phyloP scores from a whole-genome alignment of 768 basidiomycete species.

The Tremella fuciformis region DNA sequence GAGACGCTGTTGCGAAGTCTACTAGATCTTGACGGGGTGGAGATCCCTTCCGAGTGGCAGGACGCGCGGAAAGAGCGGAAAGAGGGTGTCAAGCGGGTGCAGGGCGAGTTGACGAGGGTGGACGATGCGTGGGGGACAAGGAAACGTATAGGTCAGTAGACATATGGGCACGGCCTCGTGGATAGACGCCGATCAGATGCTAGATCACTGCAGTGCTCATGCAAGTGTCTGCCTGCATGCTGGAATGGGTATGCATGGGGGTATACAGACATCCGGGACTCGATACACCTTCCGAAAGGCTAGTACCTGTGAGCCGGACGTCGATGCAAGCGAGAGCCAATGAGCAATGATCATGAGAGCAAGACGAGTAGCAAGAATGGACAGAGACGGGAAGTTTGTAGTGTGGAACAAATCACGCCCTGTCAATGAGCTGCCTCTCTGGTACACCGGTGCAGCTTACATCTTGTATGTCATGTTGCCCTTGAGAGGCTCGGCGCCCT shows the following conservation, averaged over 20 bases:
- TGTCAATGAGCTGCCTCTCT: conserved; percentile 35
- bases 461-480: conserved; percentile 53
- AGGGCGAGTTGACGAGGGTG: conserved; percentile 72
- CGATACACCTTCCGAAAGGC: neutral
- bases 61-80: conserved; percentile 77
- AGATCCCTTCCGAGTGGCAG: conserved; percentile 70
- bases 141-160: conserved; percentile 19
- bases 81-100: conserved; percentile 79
- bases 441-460: conserved; percentile 34
- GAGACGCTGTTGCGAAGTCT: conserved; percentile 85
- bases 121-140: conserved; percentile 65
- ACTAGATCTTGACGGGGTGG: conserved; percentile 77
- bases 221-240: no score
- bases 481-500: conserved; percentile 46
- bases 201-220: conserved; percentile 9
- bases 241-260: conserved; percentile 10
- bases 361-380: neutral
- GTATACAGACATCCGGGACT: conserved; percentile 6
- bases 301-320: conserved; percentile 9
- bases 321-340: conserved; percentile 1
- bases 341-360: neutral
- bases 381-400: neutral
- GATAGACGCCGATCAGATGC: no score
- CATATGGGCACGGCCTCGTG: no score
- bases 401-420: conserved; percentile 1